Percentiles rank a stretch among this genome's conserved stretches.
These are phyloP conservation scores for Papiliotrema laurentii DNA, from an alignment of 1,284 basidiomycete genomes.

Conservation along the genomic window DNA sequence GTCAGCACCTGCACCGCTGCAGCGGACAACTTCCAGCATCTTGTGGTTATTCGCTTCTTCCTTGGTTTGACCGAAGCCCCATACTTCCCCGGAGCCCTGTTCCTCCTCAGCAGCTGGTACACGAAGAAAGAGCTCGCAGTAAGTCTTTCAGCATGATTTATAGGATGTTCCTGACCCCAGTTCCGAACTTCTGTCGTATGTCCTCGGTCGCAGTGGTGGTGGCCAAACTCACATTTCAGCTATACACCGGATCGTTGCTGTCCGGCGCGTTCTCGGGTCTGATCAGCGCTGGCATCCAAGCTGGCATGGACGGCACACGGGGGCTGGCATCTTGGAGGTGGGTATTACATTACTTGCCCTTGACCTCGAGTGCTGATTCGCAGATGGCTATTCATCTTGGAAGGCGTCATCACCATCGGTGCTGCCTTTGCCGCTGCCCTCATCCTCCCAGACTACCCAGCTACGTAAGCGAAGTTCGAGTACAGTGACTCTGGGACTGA, in stretches of 20 bases:
- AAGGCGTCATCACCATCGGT: constrained; percentile 5
- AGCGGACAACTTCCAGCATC: constrained; percentile 22
- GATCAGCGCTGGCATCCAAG: constrained; percentile 17
- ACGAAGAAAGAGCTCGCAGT: constrained; percentile 19
- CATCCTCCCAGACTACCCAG: constrained; percentile 19
- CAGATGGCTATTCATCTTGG: constrained; percentile 21
- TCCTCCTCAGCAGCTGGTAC: constrained; percentile 24
- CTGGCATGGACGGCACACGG: constrained; percentile 9
- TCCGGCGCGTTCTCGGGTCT: constrained; percentile 19
- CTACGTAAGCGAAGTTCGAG: constrained; percentile 8
- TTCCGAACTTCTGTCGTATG: not conserved
- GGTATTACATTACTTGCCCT: no score
- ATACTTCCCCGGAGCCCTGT: constrained; percentile 34
- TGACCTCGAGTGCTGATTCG: not conserved
- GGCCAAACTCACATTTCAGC: constrained; percentile 1
- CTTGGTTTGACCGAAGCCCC: constrained; percentile 33
- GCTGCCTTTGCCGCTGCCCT: not conserved
- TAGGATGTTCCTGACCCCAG: not conserved
- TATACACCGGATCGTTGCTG: not conserved
- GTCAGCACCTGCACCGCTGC: constrained; percentile 33
- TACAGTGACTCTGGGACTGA: not conserved
- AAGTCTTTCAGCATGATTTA: not conserved
- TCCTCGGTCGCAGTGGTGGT: not conserved
- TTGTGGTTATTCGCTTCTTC: constrained; percentile 29
- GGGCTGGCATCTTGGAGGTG: constrained; percentile 13